Base-by-base conservation (phyloP, 1,284 basidiomycete species). In the Farysia itapuensis region DNA sequence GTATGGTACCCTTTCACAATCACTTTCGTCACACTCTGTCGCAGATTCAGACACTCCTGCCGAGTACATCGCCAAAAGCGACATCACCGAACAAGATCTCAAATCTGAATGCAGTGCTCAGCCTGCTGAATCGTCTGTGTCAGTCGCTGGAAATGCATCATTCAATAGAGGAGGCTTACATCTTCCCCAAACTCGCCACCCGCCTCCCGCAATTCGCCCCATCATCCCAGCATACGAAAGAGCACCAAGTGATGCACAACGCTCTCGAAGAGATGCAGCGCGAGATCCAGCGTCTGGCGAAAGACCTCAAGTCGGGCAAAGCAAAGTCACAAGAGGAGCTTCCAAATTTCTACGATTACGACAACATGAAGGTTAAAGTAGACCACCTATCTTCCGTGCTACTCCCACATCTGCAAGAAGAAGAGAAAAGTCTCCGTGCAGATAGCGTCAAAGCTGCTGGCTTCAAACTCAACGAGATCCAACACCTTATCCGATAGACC, bases 101-200 rank as follows among this genome's bases (percentile, higher is more conserved):
- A 15, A 39, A 42, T 16, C 40, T 61, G 7, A 36, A 45, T 15
- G 33, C 43, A 13, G 25, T 67, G 1, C 47, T 70, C 19, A 44
- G 47, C 26, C 30, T 42, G 35, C 42, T 35, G 15, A 23, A 43
- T 5, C 16, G 31, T 2, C 44, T 69, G 14, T 45, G 48, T 22
- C 36, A 33, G 22, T 39, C 48, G 22, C 54, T 73, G 30, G 67
- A 70, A 18, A 56, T 42, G 35, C 71, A 74, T 34, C 71, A 74
- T 34, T 39, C 21, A 4, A 74, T 74, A 38, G 71, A 74, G 39
- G 71, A 74, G 20, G 40, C 46, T 4, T 50, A 57, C 44, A 61
- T 74, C 42, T 74, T 74, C 44, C 71, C 71, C 7, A 42, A 35
- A 4, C 53, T 74, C 21, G 65, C 67, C 15, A 48, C 39, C 13